phyloP scores from a whole-genome alignment of 345 rosid genomes.

The Zanthoxylum bungeanum region DNA sequence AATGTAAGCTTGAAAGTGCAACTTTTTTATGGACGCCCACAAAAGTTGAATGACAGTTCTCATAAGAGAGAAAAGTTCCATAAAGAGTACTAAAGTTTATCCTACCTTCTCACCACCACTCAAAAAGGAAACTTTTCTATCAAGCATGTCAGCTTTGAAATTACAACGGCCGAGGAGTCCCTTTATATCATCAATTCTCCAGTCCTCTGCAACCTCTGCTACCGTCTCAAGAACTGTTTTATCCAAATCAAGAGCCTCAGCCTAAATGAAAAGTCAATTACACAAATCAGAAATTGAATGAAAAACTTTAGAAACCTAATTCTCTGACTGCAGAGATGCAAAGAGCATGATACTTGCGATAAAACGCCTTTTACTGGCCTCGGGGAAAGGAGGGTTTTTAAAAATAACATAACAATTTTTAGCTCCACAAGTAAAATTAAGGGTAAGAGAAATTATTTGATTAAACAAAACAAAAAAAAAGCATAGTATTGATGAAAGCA shows the following conservation, averaged over 20 bases:
- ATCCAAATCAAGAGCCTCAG: conserved; percentile 90
- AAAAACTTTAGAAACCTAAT: too few species aligned
- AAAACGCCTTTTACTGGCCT: too few species aligned
- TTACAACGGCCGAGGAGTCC: conserved; percentile 97
- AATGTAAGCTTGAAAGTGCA: neutral
- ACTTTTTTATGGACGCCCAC: neutral
- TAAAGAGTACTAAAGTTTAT: neutral
- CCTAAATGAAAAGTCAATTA: conserved; percentile 39
- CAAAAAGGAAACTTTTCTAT: conserved; percentile 78
- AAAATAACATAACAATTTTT: too few species aligned
- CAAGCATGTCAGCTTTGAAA: conserved; percentile 96
- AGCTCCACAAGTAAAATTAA: neutral
- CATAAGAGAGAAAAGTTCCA: neutral
- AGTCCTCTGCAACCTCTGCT: conserved; percentile 84
- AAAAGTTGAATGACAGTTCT: neutral
- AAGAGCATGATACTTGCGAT: too few species aligned
- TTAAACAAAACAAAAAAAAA: neutral
- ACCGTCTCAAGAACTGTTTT: conserved; percentile 89
- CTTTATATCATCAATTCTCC: conserved; percentile 92
- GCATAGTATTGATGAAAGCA: neutral
- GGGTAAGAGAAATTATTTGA: neutral
- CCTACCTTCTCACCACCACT: conserved; percentile 96
- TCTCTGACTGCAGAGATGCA: too few species aligned
- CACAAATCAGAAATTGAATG: conserved; percentile 6
- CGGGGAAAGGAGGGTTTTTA: too few species aligned